Base-by-base conservation (phyloP, 768 basidiomycete species). In the Mycena metata region DNA sequence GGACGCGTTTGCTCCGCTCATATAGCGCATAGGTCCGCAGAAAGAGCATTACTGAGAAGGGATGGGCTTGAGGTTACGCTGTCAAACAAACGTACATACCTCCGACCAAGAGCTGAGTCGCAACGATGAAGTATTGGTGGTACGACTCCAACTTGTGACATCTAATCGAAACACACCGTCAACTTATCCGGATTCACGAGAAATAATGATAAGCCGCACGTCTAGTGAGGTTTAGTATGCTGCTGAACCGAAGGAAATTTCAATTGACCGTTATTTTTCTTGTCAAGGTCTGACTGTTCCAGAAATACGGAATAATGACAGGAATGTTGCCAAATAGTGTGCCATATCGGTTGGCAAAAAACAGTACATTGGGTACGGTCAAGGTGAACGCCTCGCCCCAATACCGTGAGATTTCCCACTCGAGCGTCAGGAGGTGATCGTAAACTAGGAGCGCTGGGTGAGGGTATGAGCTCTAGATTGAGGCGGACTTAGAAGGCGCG, bases 341-440 rank as follows among this genome's bases (percentile, higher is more conserved):
- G 2, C 30, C 58, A 24, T 69, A 69, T 1, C 63, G 50, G 26
- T 69, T 69, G 13, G 26, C 26, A 24, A 47, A 69, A 59, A 64
- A 65, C 50, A 69, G 45, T 7, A 61, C 1, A 3, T 60, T 8
- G 56, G 39, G 45, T n/a, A n/a, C n/a, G n/a, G n/a, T n/a, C n/a
- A 50, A 60, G 1, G 42, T 55, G 15, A 35, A 2, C 24, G 12
- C 4, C 0, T 51, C 16, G 43, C 54, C 47, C 69, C 63, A 69
- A 42, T 64, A 69, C 5, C 64, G 36, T 33, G 62, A 55, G 36
- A 56, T 36, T 41, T 69, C 69, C 60, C 41, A 43, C 16, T 55
- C 63, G 19, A 69, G 47, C 26, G 69, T 69, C 21, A 69, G 26
- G 57, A 64, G n/a, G n/a, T n/a, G n/a, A n/a, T n/a, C n/a, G n/a